These are phyloP conservation scores for Leccinum pellstonianum DNA, from an alignment of 768 basidiomycete species.

Conservation along the genomic window DNA sequence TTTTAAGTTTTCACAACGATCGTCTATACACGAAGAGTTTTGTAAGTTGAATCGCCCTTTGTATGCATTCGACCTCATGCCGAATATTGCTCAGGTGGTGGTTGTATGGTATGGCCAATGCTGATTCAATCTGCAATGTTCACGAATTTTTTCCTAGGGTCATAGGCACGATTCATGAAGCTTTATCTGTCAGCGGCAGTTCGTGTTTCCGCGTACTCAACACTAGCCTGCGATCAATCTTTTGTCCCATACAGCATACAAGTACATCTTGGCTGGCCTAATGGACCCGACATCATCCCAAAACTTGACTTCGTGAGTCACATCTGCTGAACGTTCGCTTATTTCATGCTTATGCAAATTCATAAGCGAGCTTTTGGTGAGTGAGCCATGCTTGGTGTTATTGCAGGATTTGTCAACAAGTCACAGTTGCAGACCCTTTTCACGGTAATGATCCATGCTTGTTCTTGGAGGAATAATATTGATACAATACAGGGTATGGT, in stretches of 20 bases:
- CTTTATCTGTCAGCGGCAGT: background rate
- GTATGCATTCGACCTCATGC: too few relatives aligned
- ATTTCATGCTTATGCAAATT: background rate
- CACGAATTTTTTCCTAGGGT: background rate
- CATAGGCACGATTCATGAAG: background rate
- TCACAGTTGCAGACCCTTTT: background rate
- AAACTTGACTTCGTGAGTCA: background rate
- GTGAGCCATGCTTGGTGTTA: background rate
- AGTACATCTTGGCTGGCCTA: background rate
- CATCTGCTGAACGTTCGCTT: background rate
- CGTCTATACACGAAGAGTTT: background rate
- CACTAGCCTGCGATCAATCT: background rate
- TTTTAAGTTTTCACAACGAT: background rate
- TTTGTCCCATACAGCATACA: background rate
- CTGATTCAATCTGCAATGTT: background rate
- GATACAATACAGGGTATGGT: background rate
- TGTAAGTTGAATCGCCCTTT: background rate
- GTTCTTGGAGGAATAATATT: background rate
- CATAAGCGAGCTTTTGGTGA: background rate
- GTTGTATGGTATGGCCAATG: background rate
- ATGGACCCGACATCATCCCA: background rate
- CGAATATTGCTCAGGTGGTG: background rate
- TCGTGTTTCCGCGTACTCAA: background rate
- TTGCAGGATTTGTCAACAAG: background rate
- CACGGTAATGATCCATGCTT: background rate